Evolutionary conservation across 2,329 filamentous ascomycete genomes (phyloP).

Genomic region (Aspergillus calidoustus): DNA sequence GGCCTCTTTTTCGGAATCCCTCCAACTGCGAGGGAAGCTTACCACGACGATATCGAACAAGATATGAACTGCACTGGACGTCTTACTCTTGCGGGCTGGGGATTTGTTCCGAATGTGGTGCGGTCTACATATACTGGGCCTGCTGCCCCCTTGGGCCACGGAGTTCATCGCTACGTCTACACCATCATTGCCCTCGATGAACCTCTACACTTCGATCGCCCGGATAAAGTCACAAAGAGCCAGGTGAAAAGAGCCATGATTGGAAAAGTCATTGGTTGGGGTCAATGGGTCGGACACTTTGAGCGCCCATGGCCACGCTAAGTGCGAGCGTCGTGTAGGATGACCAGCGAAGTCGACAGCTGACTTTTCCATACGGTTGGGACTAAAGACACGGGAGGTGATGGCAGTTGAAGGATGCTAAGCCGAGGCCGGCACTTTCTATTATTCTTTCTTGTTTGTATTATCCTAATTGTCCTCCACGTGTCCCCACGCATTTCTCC

Average conservation of each 20-base stretch:
- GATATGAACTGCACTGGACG: slow-evolving; percentile 16
- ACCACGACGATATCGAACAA: slow-evolving; percentile 24
- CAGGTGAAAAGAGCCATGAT: slow-evolving; percentile 34
- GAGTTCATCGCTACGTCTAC: slow-evolving; percentile 39
- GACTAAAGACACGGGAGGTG: background rate
- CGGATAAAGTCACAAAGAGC: slow-evolving; percentile 29
- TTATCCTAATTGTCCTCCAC: background rate
- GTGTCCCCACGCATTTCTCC: background rate
- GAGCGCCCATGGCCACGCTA: slow-evolving; percentile 31
- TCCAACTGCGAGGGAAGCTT: slow-evolving; percentile 20
- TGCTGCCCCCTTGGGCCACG: slow-evolving; percentile 36
- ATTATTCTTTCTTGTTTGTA: slow-evolving; percentile 3
- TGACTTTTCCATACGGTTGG: background rate
- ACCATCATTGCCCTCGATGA: slow-evolving; percentile 36
- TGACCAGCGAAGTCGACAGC: background rate
- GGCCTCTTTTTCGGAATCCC: slow-evolving; percentile 39
- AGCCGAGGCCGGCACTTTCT: background rate
- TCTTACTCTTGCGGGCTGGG: slow-evolving; percentile 33
- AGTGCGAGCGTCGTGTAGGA: background rate
- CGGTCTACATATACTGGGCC: slow-evolving; percentile 33
- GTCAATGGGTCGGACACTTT: slow-evolving; percentile 37
- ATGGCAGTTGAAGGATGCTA: background rate
- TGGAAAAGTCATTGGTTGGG: slow-evolving; percentile 39
- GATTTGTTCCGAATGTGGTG: slow-evolving; percentile 32
- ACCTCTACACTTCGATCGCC: slow-evolving; percentile 25